These are phyloP conservation scores for Cynanchum wilfordii DNA, from an alignment of 257 asterid species.

Conservation along the genomic window DNA sequence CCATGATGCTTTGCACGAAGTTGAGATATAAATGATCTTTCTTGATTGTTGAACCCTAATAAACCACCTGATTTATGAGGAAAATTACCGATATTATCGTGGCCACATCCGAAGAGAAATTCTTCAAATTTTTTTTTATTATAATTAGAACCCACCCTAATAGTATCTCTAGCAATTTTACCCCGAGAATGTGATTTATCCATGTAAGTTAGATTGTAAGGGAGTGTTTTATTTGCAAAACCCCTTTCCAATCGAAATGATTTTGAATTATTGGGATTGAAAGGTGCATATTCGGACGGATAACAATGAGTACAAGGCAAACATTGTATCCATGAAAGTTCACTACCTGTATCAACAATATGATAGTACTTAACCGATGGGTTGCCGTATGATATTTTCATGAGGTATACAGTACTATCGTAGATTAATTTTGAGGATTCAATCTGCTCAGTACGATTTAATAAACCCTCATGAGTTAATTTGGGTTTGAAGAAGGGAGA, in stretches of 20 bases:
- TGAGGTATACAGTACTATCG: not conserved
- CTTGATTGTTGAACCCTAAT: conserved; percentile 33
- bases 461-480: too few relatives aligned
- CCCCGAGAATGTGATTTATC: conserved; percentile 22
- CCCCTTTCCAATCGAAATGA: not conserved
- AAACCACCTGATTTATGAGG: not conserved
- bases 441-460: not conserved
- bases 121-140: conserved; percentile 7
- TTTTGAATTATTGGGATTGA: not conserved
- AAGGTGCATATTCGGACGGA: not conserved
- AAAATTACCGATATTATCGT: not conserved
- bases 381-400: not conserved
- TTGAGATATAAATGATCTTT: conserved; percentile 27
- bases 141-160: conserved; percentile 17
- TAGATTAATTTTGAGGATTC: not conserved
- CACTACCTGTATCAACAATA: not conserved
- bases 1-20: conserved; percentile 14
- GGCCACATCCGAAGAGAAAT: conserved; percentile 29
- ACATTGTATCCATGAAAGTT: not conserved
- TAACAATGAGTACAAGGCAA: not conserved
- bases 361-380: not conserved
- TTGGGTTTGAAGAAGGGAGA: too few relatives aligned
- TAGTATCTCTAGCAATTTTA: conserved; percentile 26
- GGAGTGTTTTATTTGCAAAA: not conserved
- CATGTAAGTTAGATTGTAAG: conserved; percentile 13